Base-by-base conservation (phyloP, 1,284 basidiomycete genomes). In the Ceratobasidium sp. region DNA sequence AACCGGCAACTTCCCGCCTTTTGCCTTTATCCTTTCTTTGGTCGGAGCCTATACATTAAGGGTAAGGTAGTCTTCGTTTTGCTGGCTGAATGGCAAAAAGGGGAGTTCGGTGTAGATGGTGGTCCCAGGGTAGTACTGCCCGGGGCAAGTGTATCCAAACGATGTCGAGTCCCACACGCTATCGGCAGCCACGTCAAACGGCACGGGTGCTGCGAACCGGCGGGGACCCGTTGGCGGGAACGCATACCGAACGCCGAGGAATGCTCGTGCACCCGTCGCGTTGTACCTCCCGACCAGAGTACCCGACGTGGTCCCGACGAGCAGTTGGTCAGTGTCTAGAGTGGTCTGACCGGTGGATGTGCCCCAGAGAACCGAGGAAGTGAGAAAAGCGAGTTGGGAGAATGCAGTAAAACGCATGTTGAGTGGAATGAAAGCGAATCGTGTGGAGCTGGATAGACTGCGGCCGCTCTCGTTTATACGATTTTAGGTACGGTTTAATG, bases 241-340 rank as follows among this genome's bases (percentile, higher is more conserved):
- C 32, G 57, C 57, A n/a, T 61, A 61, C 13, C 32, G 57, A 61
- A 61, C 57, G 15, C 57, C 57, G 15, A 61, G 57, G 34, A 61
- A 61, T 9, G 57, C 57, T 37, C 57, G 57, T 19, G 40, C 57
- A 17, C 37, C 37, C 34, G 57, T 61, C 15, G 57, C 57, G n/a
- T 61, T 61, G 32, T 61, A 61, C 13, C 29, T 32, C 5, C 57
- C 57, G 13, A 61, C 57, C 57, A 61, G 34, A 9, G 34, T 37
- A 13, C 57, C 57, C 5, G 57, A 61, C 7, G 57, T 61, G 15
- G 57, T 9, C 57, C 40, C 40, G 32, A 61, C 34, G 15, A 61
- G 32, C 34, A 61, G n/a, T 34, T 61, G 57, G 57, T 61, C 32
- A 13, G 34, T 37, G 15, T 61, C 57, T 37, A n/a, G 57, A n/a